These are phyloP conservation scores for Torulaspora gathmanii DNA, from an alignment of 805 yeast genomes.

Conservation along the genomic window DNA sequence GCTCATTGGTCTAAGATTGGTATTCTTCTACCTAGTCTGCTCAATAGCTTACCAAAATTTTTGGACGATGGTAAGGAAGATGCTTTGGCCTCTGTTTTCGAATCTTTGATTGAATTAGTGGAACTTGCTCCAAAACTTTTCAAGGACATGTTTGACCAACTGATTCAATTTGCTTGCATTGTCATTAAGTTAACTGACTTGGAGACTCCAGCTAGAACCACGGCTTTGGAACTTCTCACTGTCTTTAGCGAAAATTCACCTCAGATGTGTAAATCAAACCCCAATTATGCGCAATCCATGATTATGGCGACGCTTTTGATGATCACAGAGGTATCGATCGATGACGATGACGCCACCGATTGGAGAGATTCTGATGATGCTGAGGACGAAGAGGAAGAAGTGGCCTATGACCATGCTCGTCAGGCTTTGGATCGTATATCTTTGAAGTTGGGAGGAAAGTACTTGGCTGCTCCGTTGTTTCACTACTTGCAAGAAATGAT, in stretches of 20 bases:
- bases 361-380: conserved; percentile 80
- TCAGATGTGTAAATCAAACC: conserved; percentile 82
- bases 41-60: conserved; percentile 83
- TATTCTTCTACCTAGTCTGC: conserved; percentile 73
- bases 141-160: conserved; percentile 82
- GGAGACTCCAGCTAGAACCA: conserved; percentile 73
- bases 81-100: conserved; percentile 83
- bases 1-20: conserved; percentile 71
- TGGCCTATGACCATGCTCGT: conserved; percentile 85
- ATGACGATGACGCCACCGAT: conserved; percentile 82
- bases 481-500: conserved; percentile 83
- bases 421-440: conserved; percentile 92
- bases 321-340: conserved; percentile 89
- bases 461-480: conserved; percentile 80
- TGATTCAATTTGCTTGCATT: conserved; percentile 77
- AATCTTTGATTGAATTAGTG: conserved; percentile 82
- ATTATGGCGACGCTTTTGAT: conserved; percentile 70
- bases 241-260: conserved; percentile 93
- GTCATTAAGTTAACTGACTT: conserved; percentile 77
- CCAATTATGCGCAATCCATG: conserved; percentile 64
- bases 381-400: conserved; percentile 78
- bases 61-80: conserved; percentile 72
- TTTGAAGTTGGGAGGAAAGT: conserved; percentile 74
- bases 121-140: conserved; percentile 93
- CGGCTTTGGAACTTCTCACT: conserved; percentile 83